Evolutionary conservation across 176 grass and related monocot species (phyloP), one percentile per base, ranked within the genome.

Genomic region (Triticum urartu): DNA sequence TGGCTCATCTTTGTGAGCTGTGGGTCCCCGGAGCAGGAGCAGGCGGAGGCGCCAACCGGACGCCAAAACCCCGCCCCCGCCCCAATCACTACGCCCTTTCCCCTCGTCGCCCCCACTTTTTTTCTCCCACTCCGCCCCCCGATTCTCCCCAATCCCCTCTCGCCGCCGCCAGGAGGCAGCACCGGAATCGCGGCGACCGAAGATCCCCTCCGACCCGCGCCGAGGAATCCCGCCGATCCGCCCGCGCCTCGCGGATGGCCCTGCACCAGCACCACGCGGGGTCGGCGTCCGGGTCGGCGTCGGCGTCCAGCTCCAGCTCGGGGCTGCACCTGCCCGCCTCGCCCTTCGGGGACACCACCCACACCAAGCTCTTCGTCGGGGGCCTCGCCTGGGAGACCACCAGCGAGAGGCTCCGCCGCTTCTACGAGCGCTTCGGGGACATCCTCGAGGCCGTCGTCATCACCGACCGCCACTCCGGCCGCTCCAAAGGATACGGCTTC

Each of bases 361-460:
- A 95, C 90, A 98, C 97, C 79, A 98, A 98, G 90, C 90, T 98
- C 40, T 98, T 98, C 81, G 94, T 98, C 2, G 97, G 97, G 13
- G 97, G 97, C 13, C 94, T 98, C 26, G 94, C 97, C 14, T 98
- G 97, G 97, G 97, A 98, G 89, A 98, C 97, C 68, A 96, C 85
- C 82, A 98, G 94, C 84, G 94, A 94, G 45, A 79, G 82, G 50
- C 86, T 98, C 65, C 86, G 92, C 67, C 94, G 87, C 78, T 89
- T 95, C 89, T 98, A 95, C 66, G 86, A 90, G 70, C 94, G 59
- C 52, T 98, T 89, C 86, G 97, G 97, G 15, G 97, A 96, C 22
- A 98, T 95, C 69, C 90, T 94, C 74, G 97, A 98, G 86, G 97
- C 97, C 67, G 97, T 96, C 73, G 97, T 98, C 75, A 98, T 98